phyloP scores from a whole-genome alignment of 495 filamentous ascomycete genomes.

The Trichodelitschia bisporula region DNA sequence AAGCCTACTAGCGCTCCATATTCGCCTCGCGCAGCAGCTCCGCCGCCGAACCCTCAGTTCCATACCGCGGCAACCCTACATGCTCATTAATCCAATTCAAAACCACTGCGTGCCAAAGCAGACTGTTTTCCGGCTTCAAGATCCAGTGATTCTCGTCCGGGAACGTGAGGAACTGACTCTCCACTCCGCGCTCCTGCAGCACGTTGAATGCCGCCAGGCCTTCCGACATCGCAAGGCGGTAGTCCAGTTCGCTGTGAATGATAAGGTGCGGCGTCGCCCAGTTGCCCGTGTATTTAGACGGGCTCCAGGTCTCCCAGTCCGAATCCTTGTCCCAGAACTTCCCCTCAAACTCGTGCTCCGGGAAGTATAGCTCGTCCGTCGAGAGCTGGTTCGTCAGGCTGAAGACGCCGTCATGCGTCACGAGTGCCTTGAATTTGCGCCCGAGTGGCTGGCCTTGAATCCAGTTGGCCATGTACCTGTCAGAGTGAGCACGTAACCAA shows the following conservation, averaged over 20 bases:
- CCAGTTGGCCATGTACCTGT: slow-evolving; percentile 77
- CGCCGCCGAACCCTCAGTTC: not conserved
- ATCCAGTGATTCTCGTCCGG: slow-evolving; percentile 81
- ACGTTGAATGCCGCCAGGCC: slow-evolving; percentile 76
- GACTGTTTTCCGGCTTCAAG: slow-evolving; percentile 67
- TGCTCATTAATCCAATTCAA: slow-evolving; percentile 76
- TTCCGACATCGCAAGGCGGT: slow-evolving; percentile 60
- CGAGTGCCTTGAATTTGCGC: slow-evolving; percentile 68
- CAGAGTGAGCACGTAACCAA: slow-evolving; percentile 9
- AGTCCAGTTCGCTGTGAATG: slow-evolving; percentile 84
- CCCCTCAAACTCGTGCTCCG: slow-evolving; percentile 58
- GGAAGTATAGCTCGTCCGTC: slow-evolving; percentile 78
- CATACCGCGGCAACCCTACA: slow-evolving; percentile 25
- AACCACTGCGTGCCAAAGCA: slow-evolving; percentile 80
- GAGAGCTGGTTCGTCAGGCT: slow-evolving; percentile 48
- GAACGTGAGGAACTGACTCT: slow-evolving; percentile 57
- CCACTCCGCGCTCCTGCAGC: slow-evolving; percentile 45
- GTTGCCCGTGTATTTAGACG: slow-evolving; percentile 34
- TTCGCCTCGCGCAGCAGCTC: not conserved
- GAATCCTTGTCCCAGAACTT: slow-evolving; percentile 48
- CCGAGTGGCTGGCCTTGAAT: slow-evolving; percentile 43
- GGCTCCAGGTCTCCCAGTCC: slow-evolving; percentile 66
- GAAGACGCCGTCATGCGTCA: slow-evolving; percentile 81
- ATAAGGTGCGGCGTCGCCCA: slow-evolving; percentile 78
- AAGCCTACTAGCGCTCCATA: not conserved